Percentiles rank a stretch among this genome's conserved stretches.
These are phyloP conservation scores for Paralagenidium karlingii DNA, from an alignment of 352 stramenopile species.

Conservation along the genomic window DNA sequence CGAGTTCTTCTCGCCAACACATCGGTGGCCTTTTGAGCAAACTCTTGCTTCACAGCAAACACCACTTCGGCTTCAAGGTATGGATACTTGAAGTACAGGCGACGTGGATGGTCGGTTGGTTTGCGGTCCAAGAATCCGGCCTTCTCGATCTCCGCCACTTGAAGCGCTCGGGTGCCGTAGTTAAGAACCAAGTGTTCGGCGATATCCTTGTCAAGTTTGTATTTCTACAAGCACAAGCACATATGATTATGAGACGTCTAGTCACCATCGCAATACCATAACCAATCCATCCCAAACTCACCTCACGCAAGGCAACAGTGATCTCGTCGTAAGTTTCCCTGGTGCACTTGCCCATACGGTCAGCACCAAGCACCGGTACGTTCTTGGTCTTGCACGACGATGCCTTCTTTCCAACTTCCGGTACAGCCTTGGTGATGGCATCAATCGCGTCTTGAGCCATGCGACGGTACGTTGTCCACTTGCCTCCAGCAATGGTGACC, in stretches of 20 bases:
- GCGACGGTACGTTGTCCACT: constrained; percentile 95
- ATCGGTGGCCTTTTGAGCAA: constrained; percentile 87
- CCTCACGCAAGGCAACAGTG: constrained; percentile 87
- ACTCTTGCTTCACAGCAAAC: constrained; percentile 89
- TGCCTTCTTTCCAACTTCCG: constrained; percentile 58
- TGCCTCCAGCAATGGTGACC: constrained; percentile 92
- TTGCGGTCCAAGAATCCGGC: constrained; percentile 75
- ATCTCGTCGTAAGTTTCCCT: constrained; percentile 96
- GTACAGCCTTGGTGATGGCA: constrained; percentile 66
- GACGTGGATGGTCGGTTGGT: constrained; percentile 69
- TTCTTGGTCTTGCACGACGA: constrained; percentile 61
- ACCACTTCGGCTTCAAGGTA: constrained; percentile 93
- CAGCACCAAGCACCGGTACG: constrained; percentile 77
- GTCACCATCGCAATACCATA: too few species aligned
- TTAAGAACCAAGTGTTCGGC: constrained; percentile 92
- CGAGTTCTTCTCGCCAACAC: constrained; percentile 87
- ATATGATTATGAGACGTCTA: too few species aligned
- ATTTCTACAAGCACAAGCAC: too few species aligned
- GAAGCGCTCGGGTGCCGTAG: constrained; percentile 92
- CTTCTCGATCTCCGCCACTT: constrained; percentile 90
- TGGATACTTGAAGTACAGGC: constrained; percentile 89
- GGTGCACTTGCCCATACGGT: constrained; percentile 88
- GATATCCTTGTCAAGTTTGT: constrained; percentile 89
- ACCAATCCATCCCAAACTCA: too few species aligned
- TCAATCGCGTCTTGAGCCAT: constrained; percentile 95